Conservation (phyloP, 169 alveolate genomes). For the Plasmodium blacklocki region DNA sequence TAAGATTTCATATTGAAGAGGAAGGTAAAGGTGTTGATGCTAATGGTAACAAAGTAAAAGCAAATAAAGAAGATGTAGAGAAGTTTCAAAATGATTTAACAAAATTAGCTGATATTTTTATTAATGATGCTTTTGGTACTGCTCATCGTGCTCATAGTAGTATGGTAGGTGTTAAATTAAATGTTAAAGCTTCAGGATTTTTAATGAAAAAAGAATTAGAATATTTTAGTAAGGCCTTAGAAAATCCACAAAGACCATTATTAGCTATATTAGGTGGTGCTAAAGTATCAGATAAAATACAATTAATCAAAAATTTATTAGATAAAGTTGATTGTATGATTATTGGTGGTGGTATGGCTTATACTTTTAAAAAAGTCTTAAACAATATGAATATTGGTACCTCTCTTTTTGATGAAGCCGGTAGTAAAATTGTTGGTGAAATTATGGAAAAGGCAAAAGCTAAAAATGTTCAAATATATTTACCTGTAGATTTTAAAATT, state of each 20-base stretch:
- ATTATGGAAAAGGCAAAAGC: constrained; percentile 94
- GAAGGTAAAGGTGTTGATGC: constrained; percentile 97
- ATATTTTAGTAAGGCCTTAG: constrained; percentile 96
- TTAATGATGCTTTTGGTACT: constrained; percentile 99
- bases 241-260: constrained; percentile 95
- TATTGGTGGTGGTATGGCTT: constrained; percentile 99
- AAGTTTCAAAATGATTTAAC: constrained; percentile 94
- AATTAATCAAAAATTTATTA: constrained; percentile 93
- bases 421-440: constrained; percentile 95
- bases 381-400: constrained; percentile 92
- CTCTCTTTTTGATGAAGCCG: constrained; percentile 97
- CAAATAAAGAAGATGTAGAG: constrained; percentile 86
- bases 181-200: constrained; percentile 95
- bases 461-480: constrained; percentile 92
- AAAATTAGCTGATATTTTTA: constrained; percentile 94
- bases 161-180: constrained; percentile 95
- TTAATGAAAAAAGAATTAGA: constrained; percentile 96
- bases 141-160: constrained; percentile 99
- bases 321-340: constrained; percentile 96
- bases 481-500: constrained; percentile 95
- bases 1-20: constrained; percentile 98
- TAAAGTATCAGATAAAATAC: constrained; percentile 97
- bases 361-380: constrained; percentile 95
- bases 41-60: constrained; percentile 93
- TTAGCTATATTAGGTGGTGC: constrained; percentile 99